Evolutionary conservation across 805 yeast species (phyloP).

Genomic region (Nakazawaea siamensis): DNA sequence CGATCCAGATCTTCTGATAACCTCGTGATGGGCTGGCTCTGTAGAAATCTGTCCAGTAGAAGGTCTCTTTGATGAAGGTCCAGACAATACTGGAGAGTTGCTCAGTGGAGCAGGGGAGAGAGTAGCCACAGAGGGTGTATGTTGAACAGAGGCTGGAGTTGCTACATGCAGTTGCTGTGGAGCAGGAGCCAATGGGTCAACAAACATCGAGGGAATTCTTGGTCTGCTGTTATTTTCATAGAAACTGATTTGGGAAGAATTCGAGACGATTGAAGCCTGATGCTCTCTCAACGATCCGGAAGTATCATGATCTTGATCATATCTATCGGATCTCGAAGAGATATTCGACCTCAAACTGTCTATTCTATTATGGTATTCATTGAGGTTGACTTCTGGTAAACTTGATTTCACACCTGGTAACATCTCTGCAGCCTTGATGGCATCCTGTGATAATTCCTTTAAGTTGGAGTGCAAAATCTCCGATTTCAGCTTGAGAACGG

Average conservation of each 20-base stretch:
- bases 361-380: neutral
- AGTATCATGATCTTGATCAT: neutral
- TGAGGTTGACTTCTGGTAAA: constrained; percentile 12
- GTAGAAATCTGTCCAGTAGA: neutral
- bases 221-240: constrained; percentile 19
- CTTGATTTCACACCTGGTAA: constrained; percentile 3
- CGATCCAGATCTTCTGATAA: constrained; percentile 10
- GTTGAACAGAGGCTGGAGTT: neutral
- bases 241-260: constrained; percentile 11
- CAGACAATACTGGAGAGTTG: constrained; percentile 1
- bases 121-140: constrained; percentile 2
- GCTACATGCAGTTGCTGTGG: constrained; percentile 16
- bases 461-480: constrained; percentile 10
- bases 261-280: constrained; percentile 6
- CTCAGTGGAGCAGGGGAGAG: constrained; percentile 1
- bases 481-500: constrained; percentile 12
- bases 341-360: neutral
- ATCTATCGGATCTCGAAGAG: constrained; percentile 1
- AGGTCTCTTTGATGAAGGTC: constrained; percentile 4
- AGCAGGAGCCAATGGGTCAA: constrained; percentile 41
- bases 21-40: constrained; percentile 2
- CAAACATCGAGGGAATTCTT: constrained; percentile 38
- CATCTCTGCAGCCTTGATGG: constrained; percentile 1
- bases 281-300: constrained; percentile 8
- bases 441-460: constrained; percentile 1